Conservation (phyloP, 257 asterid genomes). For the Anisodus tanguticus region DNA sequence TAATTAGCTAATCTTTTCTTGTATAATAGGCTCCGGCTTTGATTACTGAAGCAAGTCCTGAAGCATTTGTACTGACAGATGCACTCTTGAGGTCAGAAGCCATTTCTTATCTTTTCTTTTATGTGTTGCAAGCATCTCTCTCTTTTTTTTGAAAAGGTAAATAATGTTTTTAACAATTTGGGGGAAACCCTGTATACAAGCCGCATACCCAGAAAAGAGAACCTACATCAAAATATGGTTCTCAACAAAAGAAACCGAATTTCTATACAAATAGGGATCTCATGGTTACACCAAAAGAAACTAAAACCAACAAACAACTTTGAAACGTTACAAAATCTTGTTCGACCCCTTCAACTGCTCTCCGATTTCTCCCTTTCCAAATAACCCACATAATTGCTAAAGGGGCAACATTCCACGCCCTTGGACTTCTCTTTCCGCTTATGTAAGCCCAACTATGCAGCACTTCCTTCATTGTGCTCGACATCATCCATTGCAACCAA, state of each 20-base stretch:
- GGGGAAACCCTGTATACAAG: neutral
- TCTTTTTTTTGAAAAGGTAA: neutral
- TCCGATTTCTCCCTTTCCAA: neutral
- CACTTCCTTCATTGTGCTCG: neutral
- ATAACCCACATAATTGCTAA: neutral
- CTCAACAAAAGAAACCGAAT: neutral
- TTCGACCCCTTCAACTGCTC: neutral
- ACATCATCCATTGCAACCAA: conserved; percentile 6
- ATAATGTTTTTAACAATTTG: neutral
- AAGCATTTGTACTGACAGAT: conserved; percentile 74
- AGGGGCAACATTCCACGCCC: conserved; percentile 2
- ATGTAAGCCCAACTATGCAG: neutral
- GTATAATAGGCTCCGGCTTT: conserved; percentile 72
- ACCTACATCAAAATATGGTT: neutral
- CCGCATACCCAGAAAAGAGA: neutral
- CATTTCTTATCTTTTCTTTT: conserved; percentile 25
- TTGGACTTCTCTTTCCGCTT: neutral
- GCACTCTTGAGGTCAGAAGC: conserved; percentile 72
- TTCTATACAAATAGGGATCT: too few species aligned
- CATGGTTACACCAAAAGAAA: too few species aligned
- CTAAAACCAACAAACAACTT: too few species aligned
- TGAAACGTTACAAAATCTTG: neutral
- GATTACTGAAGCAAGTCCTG: conserved; percentile 68
- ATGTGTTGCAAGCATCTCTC: conserved; percentile 7
- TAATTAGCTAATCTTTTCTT: conserved; percentile 28